Conservation (phyloP, 768 basidiomycete genomes). For the Lepiota venenata region DNA sequence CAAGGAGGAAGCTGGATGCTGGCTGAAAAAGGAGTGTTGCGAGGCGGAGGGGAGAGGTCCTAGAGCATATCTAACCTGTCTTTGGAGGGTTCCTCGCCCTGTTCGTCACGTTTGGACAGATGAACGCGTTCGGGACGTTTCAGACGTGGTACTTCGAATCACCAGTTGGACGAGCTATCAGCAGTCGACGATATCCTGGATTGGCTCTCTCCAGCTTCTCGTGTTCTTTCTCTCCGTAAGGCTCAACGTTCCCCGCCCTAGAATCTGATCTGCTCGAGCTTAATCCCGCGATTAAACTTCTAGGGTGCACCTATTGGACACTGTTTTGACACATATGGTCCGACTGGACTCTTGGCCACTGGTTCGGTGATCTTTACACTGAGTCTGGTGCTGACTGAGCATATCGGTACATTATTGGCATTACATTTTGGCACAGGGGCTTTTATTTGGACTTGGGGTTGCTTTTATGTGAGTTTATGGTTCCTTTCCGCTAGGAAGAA, state of each 20-base stretch:
- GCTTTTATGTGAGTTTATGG: constrained; percentile 54
- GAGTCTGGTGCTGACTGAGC: constrained; percentile 60
- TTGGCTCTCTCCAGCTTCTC: constrained; percentile 68
- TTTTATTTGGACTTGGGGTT: constrained; percentile 63
- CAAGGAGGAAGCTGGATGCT: background rate
- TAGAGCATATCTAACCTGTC: constrained; percentile 46
- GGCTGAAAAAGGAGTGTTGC: constrained; percentile 17
- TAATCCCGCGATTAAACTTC: constrained; percentile 4
- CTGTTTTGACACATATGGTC: constrained; percentile 59
- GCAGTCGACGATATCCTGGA: constrained; percentile 64
- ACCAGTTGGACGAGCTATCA: constrained; percentile 51
- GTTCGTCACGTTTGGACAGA: constrained; percentile 69
- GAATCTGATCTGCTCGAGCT: background rate
- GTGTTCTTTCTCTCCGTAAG: constrained; percentile 67
- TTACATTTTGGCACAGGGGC: constrained; percentile 58
- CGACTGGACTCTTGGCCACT: constrained; percentile 44
- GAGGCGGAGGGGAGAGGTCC: background rate
- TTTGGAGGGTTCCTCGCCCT: constrained; percentile 64
- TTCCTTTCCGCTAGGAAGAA: constrained; percentile 5
- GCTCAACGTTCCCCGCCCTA: background rate
- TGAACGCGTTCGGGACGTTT: constrained; percentile 71
- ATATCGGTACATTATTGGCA: constrained; percentile 55
- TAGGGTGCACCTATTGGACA: constrained; percentile 64
- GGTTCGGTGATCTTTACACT: constrained; percentile 47
- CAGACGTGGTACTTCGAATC: constrained; percentile 62